Evolutionary conservation across 257 asterid species (phyloP).

Genomic region (Solanum piurae): DNA sequence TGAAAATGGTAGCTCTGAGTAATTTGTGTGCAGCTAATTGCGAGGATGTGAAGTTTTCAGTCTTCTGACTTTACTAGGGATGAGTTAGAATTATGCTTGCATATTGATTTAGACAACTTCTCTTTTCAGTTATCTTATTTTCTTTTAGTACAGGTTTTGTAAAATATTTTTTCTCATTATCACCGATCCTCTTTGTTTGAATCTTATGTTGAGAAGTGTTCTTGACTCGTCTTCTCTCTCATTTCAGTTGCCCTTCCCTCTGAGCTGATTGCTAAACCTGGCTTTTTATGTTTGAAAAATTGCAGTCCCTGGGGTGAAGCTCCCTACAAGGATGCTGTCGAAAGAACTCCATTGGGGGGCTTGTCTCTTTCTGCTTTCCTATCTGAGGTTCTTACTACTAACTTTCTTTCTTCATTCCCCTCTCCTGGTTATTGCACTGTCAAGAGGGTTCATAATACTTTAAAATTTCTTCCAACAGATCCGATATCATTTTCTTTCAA

Average conservation of each 20-base stretch:
- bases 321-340: constrained; percentile 88
- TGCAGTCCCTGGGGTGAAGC: constrained; percentile 83
- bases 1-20: not conserved
- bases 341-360: constrained; percentile 67
- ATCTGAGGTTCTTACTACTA: constrained; percentile 50
- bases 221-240: not conserved
- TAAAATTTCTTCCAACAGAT: not conserved
- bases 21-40: not conserved
- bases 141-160: not conserved
- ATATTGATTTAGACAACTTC: not conserved
- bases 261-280: constrained; percentile 8
- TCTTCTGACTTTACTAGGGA: not conserved
- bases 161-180: not conserved
- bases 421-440: constrained; percentile 1
- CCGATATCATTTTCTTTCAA: not conserved
- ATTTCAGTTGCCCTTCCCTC: not conserved
- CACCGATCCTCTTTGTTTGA: not conserved
- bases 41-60: not conserved
- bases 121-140: not conserved
- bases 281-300: constrained; percentile 16
- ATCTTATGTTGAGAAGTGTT: not conserved
- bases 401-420: not conserved
- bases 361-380: constrained; percentile 81
- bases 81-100: not conserved
- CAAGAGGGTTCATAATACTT: not conserved